These are phyloP conservation scores for Rhizopus sp. DNA, from an alignment of 371 early-diverging fungal genomes.

Conservation along the genomic window DNA sequence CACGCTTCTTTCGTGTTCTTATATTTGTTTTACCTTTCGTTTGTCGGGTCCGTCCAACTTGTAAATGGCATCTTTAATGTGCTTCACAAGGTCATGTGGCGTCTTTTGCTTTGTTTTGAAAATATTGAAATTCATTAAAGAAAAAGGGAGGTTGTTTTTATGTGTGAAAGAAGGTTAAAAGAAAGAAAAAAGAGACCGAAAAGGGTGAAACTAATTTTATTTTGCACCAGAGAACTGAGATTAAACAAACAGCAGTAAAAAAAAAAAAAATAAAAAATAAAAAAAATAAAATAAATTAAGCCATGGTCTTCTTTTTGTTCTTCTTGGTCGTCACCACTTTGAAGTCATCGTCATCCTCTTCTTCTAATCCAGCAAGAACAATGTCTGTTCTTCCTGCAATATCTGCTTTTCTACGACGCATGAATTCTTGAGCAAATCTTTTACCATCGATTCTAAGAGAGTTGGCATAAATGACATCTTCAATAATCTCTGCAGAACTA, in stretches of 20 bases:
- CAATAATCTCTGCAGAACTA: slow-evolving; percentile 75
- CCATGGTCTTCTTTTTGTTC: slow-evolving; percentile 29
- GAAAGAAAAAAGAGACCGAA: slow-evolving; percentile 16
- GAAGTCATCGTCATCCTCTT: slow-evolving; percentile 26
- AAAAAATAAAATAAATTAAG: too few species aligned
- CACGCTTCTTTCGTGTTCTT: not conserved
- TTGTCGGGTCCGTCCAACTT: slow-evolving; percentile 70
- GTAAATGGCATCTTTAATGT: slow-evolving; percentile 80
- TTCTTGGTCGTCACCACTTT: slow-evolving; percentile 30
- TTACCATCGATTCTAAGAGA: slow-evolving; percentile 75
- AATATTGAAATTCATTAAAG: slow-evolving; percentile 45
- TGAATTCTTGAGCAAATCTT: slow-evolving; percentile 80
- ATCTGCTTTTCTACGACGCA: slow-evolving; percentile 78
- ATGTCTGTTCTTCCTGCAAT: slow-evolving; percentile 53
- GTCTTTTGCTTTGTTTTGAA: slow-evolving; percentile 89
- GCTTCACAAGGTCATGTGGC: slow-evolving; percentile 88
- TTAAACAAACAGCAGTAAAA: slow-evolving; percentile 5
- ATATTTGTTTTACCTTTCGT: slow-evolving; percentile 50
- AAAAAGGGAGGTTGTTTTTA: not conserved
- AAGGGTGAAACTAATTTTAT: slow-evolving; percentile 11
- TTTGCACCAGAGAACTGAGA: not conserved
- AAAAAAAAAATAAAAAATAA: too few species aligned
- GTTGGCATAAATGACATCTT: slow-evolving; percentile 79
- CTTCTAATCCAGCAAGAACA: slow-evolving; percentile 23
- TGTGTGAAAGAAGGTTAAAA: not conserved